These are phyloP conservation scores for Baorangia bicolor DNA, from an alignment of 768 basidiomycete species.

Conservation along the genomic window DNA sequence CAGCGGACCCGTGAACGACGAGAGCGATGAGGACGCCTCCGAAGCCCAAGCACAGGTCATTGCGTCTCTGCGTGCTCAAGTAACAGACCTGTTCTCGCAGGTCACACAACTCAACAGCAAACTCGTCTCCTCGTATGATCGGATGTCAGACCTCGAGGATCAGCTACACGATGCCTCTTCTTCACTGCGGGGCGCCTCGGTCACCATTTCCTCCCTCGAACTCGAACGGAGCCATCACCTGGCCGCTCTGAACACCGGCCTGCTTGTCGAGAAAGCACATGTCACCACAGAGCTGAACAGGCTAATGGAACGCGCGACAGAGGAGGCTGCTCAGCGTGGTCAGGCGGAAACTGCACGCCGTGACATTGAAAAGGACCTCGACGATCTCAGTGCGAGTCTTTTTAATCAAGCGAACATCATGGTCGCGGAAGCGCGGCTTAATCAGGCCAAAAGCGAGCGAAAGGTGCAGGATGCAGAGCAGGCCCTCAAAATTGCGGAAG, in stretches of 20 bases:
- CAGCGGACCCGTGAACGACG: slow-evolving; percentile 7
- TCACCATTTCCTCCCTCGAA: slow-evolving; percentile 78
- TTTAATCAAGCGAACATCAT: slow-evolving; percentile 95
- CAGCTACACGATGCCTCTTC: slow-evolving; percentile 68
- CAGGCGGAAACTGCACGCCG: slow-evolving; percentile 82
- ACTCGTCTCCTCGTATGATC: slow-evolving; percentile 88
- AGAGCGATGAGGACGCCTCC: slow-evolving; percentile 34
- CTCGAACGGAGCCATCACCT: slow-evolving; percentile 85
- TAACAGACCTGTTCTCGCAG: slow-evolving; percentile 86
- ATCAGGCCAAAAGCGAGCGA: slow-evolving; percentile 62
- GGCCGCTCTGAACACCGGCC: slow-evolving; percentile 84
- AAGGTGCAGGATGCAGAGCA: slow-evolving; percentile 76
- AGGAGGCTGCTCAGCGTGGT: slow-evolving; percentile 88
- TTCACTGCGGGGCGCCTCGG: slow-evolving; percentile 54
- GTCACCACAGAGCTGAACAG: slow-evolving; percentile 90
- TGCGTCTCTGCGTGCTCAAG: slow-evolving; percentile 71
- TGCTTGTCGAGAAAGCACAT: slow-evolving; percentile 88
- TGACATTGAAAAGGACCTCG: slow-evolving; percentile 91
- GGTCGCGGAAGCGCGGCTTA: slow-evolving; percentile 90
- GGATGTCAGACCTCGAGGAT: slow-evolving; percentile 92
- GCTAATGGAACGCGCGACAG: slow-evolving; percentile 92
- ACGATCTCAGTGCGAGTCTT: slow-evolving; percentile 86
- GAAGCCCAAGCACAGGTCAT: slow-evolving; percentile 87
- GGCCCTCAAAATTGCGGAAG: slow-evolving; percentile 80
- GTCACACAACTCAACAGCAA: slow-evolving; percentile 90